Percentiles rank a stretch among this genome's conserved stretches.
phyloP scores from a whole-genome alignment of 2,329 filamentous ascomycete species.

The Neonectria sp. region DNA sequence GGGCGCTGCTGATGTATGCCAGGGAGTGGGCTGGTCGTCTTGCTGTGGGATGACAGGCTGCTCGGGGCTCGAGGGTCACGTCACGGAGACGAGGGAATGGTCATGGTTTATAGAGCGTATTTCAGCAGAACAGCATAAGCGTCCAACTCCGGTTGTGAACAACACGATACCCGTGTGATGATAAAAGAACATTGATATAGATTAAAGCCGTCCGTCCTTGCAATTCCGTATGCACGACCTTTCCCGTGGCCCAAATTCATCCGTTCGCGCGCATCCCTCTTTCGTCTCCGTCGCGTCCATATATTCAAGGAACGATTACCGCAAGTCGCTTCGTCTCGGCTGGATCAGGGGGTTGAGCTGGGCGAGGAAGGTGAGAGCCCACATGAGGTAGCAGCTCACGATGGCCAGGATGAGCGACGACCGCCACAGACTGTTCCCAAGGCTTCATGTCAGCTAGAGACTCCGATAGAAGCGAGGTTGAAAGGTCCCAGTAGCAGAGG shows the following conservation, averaged over 20 bases:
- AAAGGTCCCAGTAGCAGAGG: not conserved
- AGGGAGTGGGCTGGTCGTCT: constrained; percentile 74
- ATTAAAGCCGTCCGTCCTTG: constrained; percentile 41
- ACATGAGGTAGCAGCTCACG: constrained; percentile 96
- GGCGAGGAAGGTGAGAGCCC: constrained; percentile 96
- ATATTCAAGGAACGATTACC: constrained; percentile 68
- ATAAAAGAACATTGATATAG: constrained; percentile 41
- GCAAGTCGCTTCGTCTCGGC: constrained; percentile 80
- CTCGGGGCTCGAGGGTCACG: constrained; percentile 21
- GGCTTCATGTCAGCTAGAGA: constrained; percentile 31
- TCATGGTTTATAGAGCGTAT: constrained; percentile 37
- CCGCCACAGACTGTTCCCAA: constrained; percentile 82
- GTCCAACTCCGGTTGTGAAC: constrained; percentile 47
- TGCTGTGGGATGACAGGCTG: constrained; percentile 62
- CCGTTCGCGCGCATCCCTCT: constrained; percentile 27
- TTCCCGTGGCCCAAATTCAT: constrained; percentile 21
- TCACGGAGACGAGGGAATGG: constrained; percentile 2
- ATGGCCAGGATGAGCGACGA: constrained; percentile 93
- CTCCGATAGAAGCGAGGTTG: not conserved
- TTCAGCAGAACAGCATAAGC: constrained; percentile 40
- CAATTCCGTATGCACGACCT: constrained; percentile 17
- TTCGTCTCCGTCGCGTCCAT: constrained; percentile 26
- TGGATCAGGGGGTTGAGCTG: constrained; percentile 94
- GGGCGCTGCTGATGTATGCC: constrained; percentile 67
- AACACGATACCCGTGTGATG: constrained; percentile 40